Base-by-base conservation (phyloP, 2,329 filamentous ascomycete species). In the Sarocladium kiliense region DNA sequence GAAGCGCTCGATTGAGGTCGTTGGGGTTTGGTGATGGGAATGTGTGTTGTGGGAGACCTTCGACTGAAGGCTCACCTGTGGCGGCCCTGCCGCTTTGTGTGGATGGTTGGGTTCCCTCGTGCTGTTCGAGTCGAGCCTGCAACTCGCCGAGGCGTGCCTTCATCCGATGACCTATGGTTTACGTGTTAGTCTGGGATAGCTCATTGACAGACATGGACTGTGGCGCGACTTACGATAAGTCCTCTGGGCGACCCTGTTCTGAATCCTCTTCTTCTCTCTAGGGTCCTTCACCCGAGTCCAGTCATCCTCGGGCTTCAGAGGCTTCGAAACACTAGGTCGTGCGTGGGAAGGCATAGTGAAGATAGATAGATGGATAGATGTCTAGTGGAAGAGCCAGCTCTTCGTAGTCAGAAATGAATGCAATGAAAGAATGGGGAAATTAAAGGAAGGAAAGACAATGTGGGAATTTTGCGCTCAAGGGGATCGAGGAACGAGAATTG, bases 201-300 rank as follows among this genome's bases (percentile, higher is more conserved):
- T n/a, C n/a, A n/a, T n/a, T n/a, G n/a, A n/a, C n/a, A n/a, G 21
- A 30, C n/a, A 9, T 21, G 14, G 21, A 19, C 26, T 32, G 30
- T 51, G 11, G 50, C 37, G 41, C 26, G 11, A 53, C 53, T 42
- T 59, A 69, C 67, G 66, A 44, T 69, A 69, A 30, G 65, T 64
- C 42, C 66, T 59, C 49, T 68, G 66, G 1, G 66, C 66, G 9
- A 68, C 64, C 12, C 66, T 56, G 51, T 68, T 68, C 55, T 68
- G 66, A 4, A 68, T 66, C 34, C 64, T 62, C 60, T 68, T 68
- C 61, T 68, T 68, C 56, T 65, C 61, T 54, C 63, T 64, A 53
- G 62, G 64, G 26, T 66, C 63, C 27, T 63, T 61, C 44, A 65
- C 63, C 3, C 60, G 59, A 2, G 64, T 66, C 64, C 64, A 66